Conservation (phyloP, 2,329 filamentous ascomycete genomes). For the Periconia sp. region DNA sequence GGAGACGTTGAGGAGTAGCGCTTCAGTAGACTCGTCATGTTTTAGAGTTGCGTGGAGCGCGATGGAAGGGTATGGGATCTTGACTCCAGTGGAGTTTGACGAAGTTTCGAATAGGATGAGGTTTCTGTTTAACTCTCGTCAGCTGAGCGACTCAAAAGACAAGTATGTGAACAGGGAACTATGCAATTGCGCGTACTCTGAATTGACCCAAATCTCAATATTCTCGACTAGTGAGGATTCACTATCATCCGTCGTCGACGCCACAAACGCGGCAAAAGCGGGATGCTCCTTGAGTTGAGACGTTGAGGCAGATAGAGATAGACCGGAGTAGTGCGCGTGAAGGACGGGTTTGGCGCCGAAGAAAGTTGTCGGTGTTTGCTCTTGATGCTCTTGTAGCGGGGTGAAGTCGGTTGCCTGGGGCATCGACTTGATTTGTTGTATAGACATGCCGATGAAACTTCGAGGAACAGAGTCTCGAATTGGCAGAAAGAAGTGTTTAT, state of each 20-base stretch:
- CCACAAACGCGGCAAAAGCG: slow-evolving; percentile 48
- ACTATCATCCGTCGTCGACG: slow-evolving; percentile 22
- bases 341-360: slow-evolving; percentile 71
- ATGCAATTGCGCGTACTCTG: slow-evolving; percentile 36
- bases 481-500: not conserved
- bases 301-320: slow-evolving; percentile 61
- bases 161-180: no score
- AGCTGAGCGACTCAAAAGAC: not conserved
- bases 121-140: slow-evolving; percentile 39
- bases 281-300: slow-evolving; percentile 56
- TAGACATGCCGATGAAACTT: slow-evolving; percentile 30
- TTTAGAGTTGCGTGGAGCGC: slow-evolving; percentile 75
- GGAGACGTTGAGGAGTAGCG: slow-evolving; percentile 41
- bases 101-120: slow-evolving; percentile 65
- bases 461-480: not conserved
- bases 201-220: slow-evolving; percentile 53
- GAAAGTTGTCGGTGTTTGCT: slow-evolving; percentile 72
- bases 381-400: slow-evolving; percentile 67
- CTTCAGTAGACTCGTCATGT: slow-evolving; percentile 41
- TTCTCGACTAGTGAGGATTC: slow-evolving; percentile 34
- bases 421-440: slow-evolving; percentile 57
- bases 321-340: slow-evolving; percentile 61
- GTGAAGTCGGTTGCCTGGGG: slow-evolving; percentile 64
- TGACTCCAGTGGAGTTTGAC: slow-evolving; percentile 60
- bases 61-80: slow-evolving; percentile 74